phyloP scores from a whole-genome alignment of 805 yeast genomes.

The Myxozyma neotropica region DNA sequence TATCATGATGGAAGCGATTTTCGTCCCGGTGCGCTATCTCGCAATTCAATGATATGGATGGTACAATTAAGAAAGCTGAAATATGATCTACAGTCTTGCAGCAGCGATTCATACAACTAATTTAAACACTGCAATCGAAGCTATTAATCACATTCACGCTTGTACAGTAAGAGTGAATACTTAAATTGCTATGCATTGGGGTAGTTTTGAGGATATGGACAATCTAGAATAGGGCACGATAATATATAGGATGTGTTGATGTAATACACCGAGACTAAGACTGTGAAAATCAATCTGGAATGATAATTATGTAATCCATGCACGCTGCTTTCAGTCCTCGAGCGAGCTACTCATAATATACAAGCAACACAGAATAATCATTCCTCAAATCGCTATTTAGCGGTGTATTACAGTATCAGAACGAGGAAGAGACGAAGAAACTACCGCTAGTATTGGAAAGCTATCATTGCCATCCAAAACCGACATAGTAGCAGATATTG shows the following conservation, averaged over 20 bases:
- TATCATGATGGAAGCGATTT: slow-evolving; percentile 85
- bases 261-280: slow-evolving; percentile 72
- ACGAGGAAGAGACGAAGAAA: not conserved
- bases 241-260: slow-evolving; percentile 72
- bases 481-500: not conserved
- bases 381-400: not conserved
- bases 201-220: slow-evolving; percentile 80
- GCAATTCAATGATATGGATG: slow-evolving; percentile 80
- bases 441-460: slow-evolving; percentile 2
- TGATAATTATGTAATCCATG: not conserved
- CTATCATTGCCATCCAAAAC: not conserved
- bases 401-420: not conserved
- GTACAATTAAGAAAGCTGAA: slow-evolving; percentile 75
- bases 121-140: slow-evolving; percentile 72
- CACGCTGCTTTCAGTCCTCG: no score
- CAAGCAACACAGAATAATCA: not conserved
- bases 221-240: slow-evolving; percentile 80
- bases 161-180: slow-evolving; percentile 94
- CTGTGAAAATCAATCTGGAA: slow-evolving; percentile 68
- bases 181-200: slow-evolving; percentile 70
- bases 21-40: slow-evolving; percentile 91
- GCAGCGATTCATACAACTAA: slow-evolving; percentile 85
- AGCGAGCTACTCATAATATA: not conserved
- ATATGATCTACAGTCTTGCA: slow-evolving; percentile 80
- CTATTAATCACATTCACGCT: slow-evolving; percentile 71